These are phyloP conservation scores for Dipodascus albidus DNA, from an alignment of 805 yeast genomes.

Conservation along the genomic window DNA sequence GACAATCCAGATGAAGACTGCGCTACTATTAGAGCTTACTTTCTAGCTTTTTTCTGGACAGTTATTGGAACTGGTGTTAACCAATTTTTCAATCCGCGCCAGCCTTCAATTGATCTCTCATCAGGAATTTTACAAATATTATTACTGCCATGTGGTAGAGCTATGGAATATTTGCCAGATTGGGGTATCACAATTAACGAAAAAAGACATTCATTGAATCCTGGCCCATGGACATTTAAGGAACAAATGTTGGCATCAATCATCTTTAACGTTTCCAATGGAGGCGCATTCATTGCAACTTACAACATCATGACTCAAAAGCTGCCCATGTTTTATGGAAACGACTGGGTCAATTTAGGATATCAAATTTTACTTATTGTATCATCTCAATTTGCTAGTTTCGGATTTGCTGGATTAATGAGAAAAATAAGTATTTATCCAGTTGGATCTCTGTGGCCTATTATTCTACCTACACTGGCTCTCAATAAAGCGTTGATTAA, in stretches of 20 bases:
- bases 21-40: constrained; percentile 40
- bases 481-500: constrained; percentile 40
- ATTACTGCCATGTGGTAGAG: not conserved
- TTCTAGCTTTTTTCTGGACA: constrained; percentile 10
- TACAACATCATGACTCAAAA: constrained; percentile 18
- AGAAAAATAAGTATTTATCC: constrained; percentile 50
- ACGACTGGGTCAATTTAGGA: constrained; percentile 23
- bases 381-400: constrained; percentile 54
- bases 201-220: constrained; percentile 36
- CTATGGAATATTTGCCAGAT: constrained; percentile 26
- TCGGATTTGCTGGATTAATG: constrained; percentile 52
- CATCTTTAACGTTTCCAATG: constrained; percentile 18
- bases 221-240: constrained; percentile 54
- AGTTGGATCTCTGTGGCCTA: constrained; percentile 54
- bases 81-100: constrained; percentile 45
- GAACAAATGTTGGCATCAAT: constrained; percentile 56
- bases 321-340: constrained; percentile 22
- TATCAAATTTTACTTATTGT: constrained; percentile 40
- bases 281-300: constrained; percentile 17
- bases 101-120: constrained; percentile 36
- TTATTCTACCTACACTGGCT: constrained; percentile 45
- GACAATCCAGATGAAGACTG: constrained; percentile 36
- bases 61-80: constrained; percentile 40
- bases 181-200: constrained; percentile 31
- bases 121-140: constrained; percentile 34